Evolutionary conservation across 768 basidiomycete species (phyloP).

Genomic region (Termitomyces sp.): DNA sequence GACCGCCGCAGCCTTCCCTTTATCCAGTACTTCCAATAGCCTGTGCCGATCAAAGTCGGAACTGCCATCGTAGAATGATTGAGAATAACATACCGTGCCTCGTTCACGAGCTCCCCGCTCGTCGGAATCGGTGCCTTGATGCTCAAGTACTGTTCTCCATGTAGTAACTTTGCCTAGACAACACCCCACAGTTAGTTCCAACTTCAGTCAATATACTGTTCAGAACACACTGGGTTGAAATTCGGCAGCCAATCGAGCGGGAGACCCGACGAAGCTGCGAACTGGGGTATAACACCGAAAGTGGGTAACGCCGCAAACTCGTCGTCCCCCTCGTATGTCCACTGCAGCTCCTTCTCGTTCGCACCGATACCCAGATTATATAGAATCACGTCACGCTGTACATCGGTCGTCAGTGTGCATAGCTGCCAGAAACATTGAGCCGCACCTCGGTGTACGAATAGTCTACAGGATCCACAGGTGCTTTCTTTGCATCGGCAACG

Average conservation of each 20-base stretch:
- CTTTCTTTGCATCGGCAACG: constrained; percentile 78
- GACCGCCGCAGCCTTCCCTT: constrained; percentile 91
- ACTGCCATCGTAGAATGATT: not conserved
- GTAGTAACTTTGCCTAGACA: constrained; percentile 84
- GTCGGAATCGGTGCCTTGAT: constrained; percentile 88
- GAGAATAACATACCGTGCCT: constrained; percentile 47
- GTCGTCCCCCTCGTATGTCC: constrained; percentile 88
- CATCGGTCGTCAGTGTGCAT: too few species aligned
- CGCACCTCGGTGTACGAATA: constrained; percentile 71
- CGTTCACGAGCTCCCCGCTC: constrained; percentile 69
- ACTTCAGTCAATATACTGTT: not conserved
- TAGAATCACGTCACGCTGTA: constrained; percentile 76
- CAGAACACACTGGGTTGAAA: constrained; percentile 74
- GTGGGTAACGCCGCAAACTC: constrained; percentile 85
- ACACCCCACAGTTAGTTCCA: not conserved
- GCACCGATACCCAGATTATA: constrained; percentile 97
- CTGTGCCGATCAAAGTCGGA: constrained; percentile 25
- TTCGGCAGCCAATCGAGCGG: constrained; percentile 88
- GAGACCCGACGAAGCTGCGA: constrained; percentile 61
- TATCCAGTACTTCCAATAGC: constrained; percentile 76
- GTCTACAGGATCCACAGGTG: constrained; percentile 43
- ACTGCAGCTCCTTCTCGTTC: constrained; percentile 86
- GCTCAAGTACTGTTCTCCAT: constrained; percentile 93
- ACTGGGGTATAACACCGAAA: constrained; percentile 93
- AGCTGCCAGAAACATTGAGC: not conserved